Evolutionary conservation across 2,329 filamentous ascomycete species (phyloP), one percentile per base, ranked within the genome.

Genomic region (Cercospora beticola): DNA sequence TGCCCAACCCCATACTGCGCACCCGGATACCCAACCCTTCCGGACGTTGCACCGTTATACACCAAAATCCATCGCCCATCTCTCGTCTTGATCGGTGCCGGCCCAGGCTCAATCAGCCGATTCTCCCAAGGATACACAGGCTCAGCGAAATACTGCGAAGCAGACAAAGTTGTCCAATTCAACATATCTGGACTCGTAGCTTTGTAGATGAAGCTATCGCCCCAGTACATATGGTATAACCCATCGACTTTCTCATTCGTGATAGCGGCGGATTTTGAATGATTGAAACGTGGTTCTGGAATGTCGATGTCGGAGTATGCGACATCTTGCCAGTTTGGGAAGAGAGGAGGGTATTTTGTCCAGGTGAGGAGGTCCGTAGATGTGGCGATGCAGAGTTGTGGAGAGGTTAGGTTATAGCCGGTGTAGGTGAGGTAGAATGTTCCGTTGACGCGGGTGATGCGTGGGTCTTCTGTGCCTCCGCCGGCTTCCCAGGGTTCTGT

Each of bases 361-460:
- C 79, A 81, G 60, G 72, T 72, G 3, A 81, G 69, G 10, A 81
- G 73, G 66, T 81, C 76, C 4, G 75, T 76, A 6, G 78, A 80
- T 1, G 78, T 81, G 33, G 79, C 79, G 5, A 81, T 65, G 49
- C 78, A 80, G 12, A 81, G 75, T 36, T 75, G 76, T 12, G 79
- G 73, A 2, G 71, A 74, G 4, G 70, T 73, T n/a, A 70, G 60
- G 56, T 80, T 77, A 58, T 74, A 81, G 2, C 67, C 77, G 4
- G 79, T 80, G 66, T 81, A 81, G 1, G 79, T 80, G 67, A 81
- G 66, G 72, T 80, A 79, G 67, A 81, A 80, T 0, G 77, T 77
- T 1, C 78, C 78, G 31, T 81, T 78, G 31, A 79, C 72, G 23
- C 77, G 75, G 14, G 79, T 74, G 7, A 81, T 73, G 16, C 79